Base-by-base conservation (phyloP, 1,284 basidiomycete genomes). In the Tremellales sp. region DNA sequence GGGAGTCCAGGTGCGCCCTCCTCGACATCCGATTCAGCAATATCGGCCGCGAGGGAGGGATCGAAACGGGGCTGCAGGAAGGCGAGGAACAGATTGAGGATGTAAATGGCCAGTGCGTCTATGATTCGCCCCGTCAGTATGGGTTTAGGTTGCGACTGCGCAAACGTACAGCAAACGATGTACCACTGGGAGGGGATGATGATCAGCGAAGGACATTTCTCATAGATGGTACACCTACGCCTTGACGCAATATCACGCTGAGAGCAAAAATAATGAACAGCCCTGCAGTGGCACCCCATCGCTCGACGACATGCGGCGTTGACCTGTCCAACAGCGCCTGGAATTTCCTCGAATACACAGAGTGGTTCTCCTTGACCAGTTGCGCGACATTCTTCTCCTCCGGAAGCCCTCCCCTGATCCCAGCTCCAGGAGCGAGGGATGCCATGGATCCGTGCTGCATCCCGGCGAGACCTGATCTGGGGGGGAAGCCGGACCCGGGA, bases 11-110 rank as follows among this genome's bases (percentile, higher is more conserved):
- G 63, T n/a, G 85, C 88, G 19, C 93, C 94, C 63, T 91, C 93
- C 66, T 97, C 94, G 16, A 97, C 86, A 64, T 97, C 92, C 65
- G 94, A 88, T 5, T 90, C 93, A 45, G 89, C 79, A 3, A 97
- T 77, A 72, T 99, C 95, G 36, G 87, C 87, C 58, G 94, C 87
- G 31, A 97, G 76, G 1, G 90, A 92, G 0, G 95, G 94, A 74
- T 99, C 95, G 71, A 98, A 98, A 70, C 70, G 66, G 2, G 73
- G 72, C 75, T 73, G 72, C 26, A 74, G 58, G 62, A 73, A 74
- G 2, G 75, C 73, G 39, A 76, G 68, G 66, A 75, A 77, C 46
- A 75, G 79, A 74, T 94, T 94, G 53, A 94, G 79, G 56, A 95
- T 82, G 75, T 94, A 95, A 63, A 95, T 95, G 32, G 87, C 88